Conservation (phyloP, 2,329 filamentous ascomycete genomes). For the Didymella glomerata region DNA sequence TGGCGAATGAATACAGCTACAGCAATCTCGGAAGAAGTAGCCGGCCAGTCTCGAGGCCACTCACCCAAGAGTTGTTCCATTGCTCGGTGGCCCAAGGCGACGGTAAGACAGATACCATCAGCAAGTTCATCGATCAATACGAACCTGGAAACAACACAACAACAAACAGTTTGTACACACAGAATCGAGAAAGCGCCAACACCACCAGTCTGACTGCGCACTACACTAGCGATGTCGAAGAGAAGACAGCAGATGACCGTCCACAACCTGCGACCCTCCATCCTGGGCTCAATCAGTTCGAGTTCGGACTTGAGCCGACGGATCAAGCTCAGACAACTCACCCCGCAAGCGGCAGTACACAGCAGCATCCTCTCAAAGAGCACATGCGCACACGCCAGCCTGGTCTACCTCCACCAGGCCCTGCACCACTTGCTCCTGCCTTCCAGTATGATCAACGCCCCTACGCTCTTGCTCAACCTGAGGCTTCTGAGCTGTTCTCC, state of each 20-base stretch:
- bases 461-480: conserved; percentile 18
- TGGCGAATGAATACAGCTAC: conserved; percentile 30
- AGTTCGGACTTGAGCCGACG: conserved; percentile 30
- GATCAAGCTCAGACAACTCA: background rate
- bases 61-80: conserved; percentile 26
- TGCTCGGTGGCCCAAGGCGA: conserved; percentile 23
- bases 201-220: conserved; percentile 7
- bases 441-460: conserved; percentile 32
- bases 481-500: conserved; percentile 37
- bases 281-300: conserved; percentile 36
- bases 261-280: conserved; percentile 4
- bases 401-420: conserved; percentile 35
- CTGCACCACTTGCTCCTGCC: conserved; percentile 40
- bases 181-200: background rate
- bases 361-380: conserved; percentile 9
- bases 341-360: background rate
- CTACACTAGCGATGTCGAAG: conserved; percentile 1
- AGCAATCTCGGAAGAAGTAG: conserved; percentile 20
- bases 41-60: conserved; percentile 22
- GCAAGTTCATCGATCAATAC: conserved; percentile 46
- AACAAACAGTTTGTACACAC: conserved; percentile 12
- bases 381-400: conserved; percentile 23
- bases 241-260: conserved; percentile 1
- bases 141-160: conserved; percentile 22
- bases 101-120: conserved; percentile 45